These are phyloP conservation scores for Tolypocladium endophyticum DNA, from an alignment of 2,329 filamentous ascomycete species.

Conservation along the genomic window DNA sequence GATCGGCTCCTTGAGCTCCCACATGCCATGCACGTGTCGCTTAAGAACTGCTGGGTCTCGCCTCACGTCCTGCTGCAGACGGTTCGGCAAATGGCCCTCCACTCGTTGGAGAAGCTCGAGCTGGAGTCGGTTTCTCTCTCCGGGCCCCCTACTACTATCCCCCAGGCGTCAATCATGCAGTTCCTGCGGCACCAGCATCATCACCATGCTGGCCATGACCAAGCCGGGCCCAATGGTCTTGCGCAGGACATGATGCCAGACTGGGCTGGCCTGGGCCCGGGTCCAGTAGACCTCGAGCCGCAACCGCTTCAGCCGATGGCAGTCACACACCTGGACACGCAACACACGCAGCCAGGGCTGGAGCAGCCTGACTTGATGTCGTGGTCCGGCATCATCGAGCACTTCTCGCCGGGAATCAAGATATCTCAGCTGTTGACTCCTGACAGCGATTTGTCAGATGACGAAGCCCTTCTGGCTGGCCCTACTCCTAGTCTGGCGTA, in stretches of 20 bases:
- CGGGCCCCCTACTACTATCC: constrained; percentile 24
- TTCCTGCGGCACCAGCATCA: neutral
- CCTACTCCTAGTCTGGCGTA: neutral
- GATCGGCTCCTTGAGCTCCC: constrained; percentile 40
- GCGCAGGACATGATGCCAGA: constrained; percentile 2
- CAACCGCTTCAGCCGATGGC: neutral
- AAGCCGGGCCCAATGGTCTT: neutral
- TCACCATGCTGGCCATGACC: neutral
- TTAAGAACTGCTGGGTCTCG: constrained; percentile 60
- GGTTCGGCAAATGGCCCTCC: constrained; percentile 34
- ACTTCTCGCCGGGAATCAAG: constrained; percentile 27
- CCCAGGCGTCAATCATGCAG: constrained; percentile 9
- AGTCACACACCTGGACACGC: neutral
- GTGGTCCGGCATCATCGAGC: constrained; percentile 31
- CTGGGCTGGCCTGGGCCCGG: neutral
- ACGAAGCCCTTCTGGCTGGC: neutral
- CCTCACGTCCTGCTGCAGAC: constrained; percentile 46
- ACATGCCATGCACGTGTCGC: constrained; percentile 44
- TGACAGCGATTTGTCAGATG: neutral
- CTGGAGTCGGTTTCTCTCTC: constrained; percentile 57
- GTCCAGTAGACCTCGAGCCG: neutral
- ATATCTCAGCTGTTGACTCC: constrained; percentile 7
- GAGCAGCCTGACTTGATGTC: constrained; percentile 21
- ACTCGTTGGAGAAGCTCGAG: constrained; percentile 39
- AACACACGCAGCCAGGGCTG: constrained; percentile 1